Conservation (phyloP, 2,329 filamentous ascomycete genomes). For the Penicillium polonicum region DNA sequence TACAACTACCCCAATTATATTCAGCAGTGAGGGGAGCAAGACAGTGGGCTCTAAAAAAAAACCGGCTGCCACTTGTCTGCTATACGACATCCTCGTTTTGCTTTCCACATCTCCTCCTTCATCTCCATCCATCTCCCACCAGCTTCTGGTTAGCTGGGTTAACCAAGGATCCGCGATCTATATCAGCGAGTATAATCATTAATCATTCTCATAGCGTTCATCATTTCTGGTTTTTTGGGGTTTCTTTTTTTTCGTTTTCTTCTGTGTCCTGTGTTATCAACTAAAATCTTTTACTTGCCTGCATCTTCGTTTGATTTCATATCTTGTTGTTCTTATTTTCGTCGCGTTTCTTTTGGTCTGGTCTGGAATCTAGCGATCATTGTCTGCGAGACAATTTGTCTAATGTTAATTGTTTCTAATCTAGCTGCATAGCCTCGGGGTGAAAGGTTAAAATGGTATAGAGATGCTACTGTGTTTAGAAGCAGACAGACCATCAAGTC, state of each 20-base stretch:
- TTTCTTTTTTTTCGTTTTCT: background rate
- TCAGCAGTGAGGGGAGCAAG: conserved; percentile 23
- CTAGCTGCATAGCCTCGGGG: conserved; percentile 4
- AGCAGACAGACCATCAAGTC: background rate
- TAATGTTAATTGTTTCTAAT: conserved; percentile 12
- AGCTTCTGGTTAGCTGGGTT: conserved; percentile 11
- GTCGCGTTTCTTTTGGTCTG: conserved; percentile 1
- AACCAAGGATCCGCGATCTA: conserved; percentile 13
- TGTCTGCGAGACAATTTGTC: conserved; percentile 1
- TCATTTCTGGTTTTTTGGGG: conserved; percentile 2
- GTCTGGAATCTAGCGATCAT: conserved; percentile 6
- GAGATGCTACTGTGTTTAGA: background rate
- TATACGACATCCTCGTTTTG: background rate
- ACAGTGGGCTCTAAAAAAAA: background rate
- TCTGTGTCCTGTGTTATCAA: conserved; percentile 10
- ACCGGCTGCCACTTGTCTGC: conserved; percentile 2
- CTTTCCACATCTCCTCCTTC: conserved; percentile 10
- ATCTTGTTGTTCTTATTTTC: background rate
- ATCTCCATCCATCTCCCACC: background rate
- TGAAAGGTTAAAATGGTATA: conserved; percentile 1
- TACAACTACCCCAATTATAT: conserved; percentile 34
- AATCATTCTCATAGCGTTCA: conserved; percentile 22
- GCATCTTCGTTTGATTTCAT: conserved; percentile 2
- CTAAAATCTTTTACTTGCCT: background rate
- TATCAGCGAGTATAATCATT: conserved; percentile 24